Percentiles rank a stretch among this genome's conserved stretches.
phyloP scores from a whole-genome alignment of 148 eudicot genomes.

The Diospyros lotus region DNA sequence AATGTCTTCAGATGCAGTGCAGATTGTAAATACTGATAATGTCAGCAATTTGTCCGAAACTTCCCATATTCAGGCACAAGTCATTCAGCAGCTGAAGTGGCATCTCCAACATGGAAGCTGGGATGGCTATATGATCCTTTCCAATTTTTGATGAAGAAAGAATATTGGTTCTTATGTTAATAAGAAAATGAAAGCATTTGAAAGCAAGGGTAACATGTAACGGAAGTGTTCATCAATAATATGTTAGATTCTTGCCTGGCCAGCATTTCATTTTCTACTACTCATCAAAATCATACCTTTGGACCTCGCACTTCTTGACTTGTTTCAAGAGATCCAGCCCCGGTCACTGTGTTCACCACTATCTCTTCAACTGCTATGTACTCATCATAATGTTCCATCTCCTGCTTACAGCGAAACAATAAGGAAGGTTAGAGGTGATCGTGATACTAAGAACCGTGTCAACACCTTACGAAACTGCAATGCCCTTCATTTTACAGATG shows the following conservation, averaged over 20 bases:
- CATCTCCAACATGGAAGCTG: conserved; percentile 79
- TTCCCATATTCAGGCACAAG: conserved; percentile 48
- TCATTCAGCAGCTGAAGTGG: conserved; percentile 77
- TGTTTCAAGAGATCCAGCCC: conserved; percentile 34
- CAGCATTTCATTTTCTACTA: conserved; percentile 50
- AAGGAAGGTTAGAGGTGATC: not conserved
- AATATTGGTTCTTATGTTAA: not conserved
- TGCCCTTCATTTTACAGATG: too few species aligned
- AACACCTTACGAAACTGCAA: too few species aligned
- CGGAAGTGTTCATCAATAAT: not conserved
- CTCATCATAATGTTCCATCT: conserved; percentile 59
- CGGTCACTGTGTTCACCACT: conserved; percentile 40
- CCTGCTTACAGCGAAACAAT: conserved; percentile 39
- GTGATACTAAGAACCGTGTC: too few species aligned
- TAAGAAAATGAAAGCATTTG: not conserved
- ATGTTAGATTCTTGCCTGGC: conserved; percentile 39
- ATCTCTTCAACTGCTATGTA: conserved; percentile 50
- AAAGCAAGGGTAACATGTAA: not conserved
- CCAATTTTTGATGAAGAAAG: conserved; percentile 42
- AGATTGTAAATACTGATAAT: not conserved
- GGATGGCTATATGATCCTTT: conserved; percentile 78
- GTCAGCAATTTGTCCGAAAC: conserved; percentile 42
- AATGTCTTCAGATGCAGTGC: not conserved
- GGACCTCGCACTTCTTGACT: conserved; percentile 24
- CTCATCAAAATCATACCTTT: conserved; percentile 80